Conservation (phyloP, 1,284 basidiomycete species). For the Tilletia setariae region DNA sequence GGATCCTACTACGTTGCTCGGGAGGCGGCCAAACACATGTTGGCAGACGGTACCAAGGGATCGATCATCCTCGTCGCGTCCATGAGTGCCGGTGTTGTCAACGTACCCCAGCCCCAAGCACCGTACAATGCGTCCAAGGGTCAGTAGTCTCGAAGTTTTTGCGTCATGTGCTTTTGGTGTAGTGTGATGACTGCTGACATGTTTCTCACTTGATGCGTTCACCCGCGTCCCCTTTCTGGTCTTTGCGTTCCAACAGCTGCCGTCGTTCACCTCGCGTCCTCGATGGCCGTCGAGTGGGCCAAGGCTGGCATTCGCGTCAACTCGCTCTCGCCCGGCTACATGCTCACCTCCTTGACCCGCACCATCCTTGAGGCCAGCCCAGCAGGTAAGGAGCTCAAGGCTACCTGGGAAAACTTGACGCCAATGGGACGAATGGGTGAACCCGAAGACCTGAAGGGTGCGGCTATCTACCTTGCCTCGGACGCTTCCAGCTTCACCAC, state of each 20-base stretch:
- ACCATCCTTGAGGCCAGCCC: constrained; percentile 55
- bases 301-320: constrained; percentile 80
- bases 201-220: neutral
- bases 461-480: constrained; percentile 76
- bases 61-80: constrained; percentile 82
- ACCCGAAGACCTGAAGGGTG: constrained; percentile 61
- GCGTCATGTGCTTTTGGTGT: no score
- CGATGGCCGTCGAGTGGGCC: constrained; percentile 84
- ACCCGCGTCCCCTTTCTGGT: constrained; percentile 15
- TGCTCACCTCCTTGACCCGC: constrained; percentile 75
- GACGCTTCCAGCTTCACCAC: constrained; percentile 84
- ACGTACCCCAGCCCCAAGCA: constrained; percentile 72
- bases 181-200: constrained; percentile 16
- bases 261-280: constrained; percentile 81
- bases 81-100: constrained; percentile 77
- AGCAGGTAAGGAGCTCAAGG: constrained; percentile 31
- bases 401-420: constrained; percentile 83
- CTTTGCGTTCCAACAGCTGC: constrained; percentile 57
- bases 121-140: constrained; percentile 83
- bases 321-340: constrained; percentile 53
- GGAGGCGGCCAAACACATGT: constrained; percentile 72
- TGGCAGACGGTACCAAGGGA: constrained; percentile 62
- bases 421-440: constrained; percentile 67
- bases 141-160: neutral
- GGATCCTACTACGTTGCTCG: constrained; percentile 79